Evolutionary conservation across 1,139 yeast species (phyloP).

Genomic region (Blastobotrys ciferrii): DNA sequence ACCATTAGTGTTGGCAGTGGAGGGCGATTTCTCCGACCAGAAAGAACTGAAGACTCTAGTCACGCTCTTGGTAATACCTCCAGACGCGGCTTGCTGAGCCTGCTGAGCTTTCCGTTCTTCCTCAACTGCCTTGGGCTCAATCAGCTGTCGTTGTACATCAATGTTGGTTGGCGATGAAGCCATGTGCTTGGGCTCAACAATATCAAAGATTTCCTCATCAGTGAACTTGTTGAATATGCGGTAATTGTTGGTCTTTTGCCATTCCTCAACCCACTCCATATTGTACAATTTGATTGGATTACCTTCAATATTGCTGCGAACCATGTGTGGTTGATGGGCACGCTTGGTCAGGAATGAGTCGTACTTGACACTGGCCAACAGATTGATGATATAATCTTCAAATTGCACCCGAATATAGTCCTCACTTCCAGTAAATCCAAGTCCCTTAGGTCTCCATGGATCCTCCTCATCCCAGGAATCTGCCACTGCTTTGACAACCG

Average conservation of each 20-base stretch:
- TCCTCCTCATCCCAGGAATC: slow-evolving; percentile 45
- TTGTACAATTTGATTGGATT: slow-evolving; percentile 53
- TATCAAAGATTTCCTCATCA: slow-evolving; percentile 86
- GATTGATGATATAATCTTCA: slow-evolving; percentile 81
- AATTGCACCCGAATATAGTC: slow-evolving; percentile 85
- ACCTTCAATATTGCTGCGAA: slow-evolving; percentile 36
- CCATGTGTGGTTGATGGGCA: slow-evolving; percentile 28
- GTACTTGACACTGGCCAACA: slow-evolving; percentile 71
- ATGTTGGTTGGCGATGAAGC: slow-evolving; percentile 26
- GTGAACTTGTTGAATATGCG: slow-evolving; percentile 68
- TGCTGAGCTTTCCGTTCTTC: slow-evolving; percentile 15
- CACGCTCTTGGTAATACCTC: slow-evolving; percentile 31
- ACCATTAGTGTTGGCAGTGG: background rate
- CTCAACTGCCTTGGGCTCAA: slow-evolving; percentile 19
- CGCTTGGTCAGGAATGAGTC: slow-evolving; percentile 49
- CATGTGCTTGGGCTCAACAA: slow-evolving; percentile 76
- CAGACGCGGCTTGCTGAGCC: slow-evolving; percentile 23
- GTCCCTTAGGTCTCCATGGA: slow-evolving; percentile 46
- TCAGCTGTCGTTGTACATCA: slow-evolving; percentile 21
- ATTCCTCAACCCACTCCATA: slow-evolving; percentile 53
- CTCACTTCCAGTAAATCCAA: slow-evolving; percentile 69
- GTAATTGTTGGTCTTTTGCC: slow-evolving; percentile 70
- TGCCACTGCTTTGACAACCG: slow-evolving; percentile 41
- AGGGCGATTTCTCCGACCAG: slow-evolving; percentile 26
- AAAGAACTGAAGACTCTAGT: slow-evolving; percentile 31